Conservation (phyloP, 768 basidiomycete genomes). For the Polyporus arcularius region DNA sequence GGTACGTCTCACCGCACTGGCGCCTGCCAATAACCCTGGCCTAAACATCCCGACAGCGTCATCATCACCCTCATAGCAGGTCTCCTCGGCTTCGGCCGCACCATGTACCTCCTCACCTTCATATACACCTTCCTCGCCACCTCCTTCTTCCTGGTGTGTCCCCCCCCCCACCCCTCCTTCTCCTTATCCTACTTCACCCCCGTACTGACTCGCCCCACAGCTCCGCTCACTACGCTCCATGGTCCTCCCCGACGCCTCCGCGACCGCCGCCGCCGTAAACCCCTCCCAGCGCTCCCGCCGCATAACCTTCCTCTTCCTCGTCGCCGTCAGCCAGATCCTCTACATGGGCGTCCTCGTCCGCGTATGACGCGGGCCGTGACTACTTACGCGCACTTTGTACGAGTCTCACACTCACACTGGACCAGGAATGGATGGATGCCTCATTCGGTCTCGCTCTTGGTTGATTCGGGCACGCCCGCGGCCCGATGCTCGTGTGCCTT, state of each 20-base stretch:
- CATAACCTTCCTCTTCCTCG: conserved; percentile 86
- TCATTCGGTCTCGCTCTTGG: too few species aligned
- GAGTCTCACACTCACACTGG: too few species aligned
- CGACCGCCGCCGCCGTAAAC: conserved; percentile 62
- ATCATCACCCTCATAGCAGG: conserved; percentile 78
- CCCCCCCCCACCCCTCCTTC: not conserved
- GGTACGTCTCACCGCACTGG: conserved; percentile 57
- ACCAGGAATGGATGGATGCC: too few species aligned
- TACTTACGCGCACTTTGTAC: too few species aligned
- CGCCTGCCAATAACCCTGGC: too few species aligned
- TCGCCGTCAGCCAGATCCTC: conserved; percentile 78
- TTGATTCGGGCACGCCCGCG: too few species aligned
- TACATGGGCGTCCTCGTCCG: conserved; percentile 87
- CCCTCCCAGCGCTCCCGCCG: conserved; percentile 80
- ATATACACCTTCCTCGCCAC: conserved; percentile 87
- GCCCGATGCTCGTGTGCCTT: too few species aligned
- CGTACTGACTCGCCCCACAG: conserved; percentile 39
- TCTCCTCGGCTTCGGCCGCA: conserved; percentile 60
- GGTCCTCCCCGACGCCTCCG: conserved; percentile 79
- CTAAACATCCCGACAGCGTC: conserved; percentile 52
- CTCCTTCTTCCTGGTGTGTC: conserved; percentile 87
- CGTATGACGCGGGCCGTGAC: conserved; percentile 36
- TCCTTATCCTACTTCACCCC: not conserved
- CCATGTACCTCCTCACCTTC: conserved; percentile 72
- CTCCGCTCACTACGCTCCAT: conserved; percentile 91